Evolutionary conservation across 1,139 yeast genomes (phyloP).

Genomic region (Diutina scorzettiae): DNA sequence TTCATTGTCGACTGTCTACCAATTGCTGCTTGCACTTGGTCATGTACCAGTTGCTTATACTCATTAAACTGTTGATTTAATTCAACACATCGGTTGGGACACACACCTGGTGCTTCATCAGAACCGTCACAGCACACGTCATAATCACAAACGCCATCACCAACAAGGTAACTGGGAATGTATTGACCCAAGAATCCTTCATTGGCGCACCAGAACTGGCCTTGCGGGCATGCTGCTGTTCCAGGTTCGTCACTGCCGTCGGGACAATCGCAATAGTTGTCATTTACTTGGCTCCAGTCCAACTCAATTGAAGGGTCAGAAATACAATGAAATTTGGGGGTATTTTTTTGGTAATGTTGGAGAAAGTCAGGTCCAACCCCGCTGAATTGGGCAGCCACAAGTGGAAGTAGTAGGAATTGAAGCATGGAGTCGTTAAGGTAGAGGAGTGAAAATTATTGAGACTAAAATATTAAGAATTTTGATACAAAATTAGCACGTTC

Average conservation of each 20-base stretch:
- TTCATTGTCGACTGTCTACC: background rate
- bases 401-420: too few relatives aligned
- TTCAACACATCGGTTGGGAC: constrained; percentile 50
- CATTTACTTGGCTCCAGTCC: constrained; percentile 58
- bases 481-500: too few relatives aligned
- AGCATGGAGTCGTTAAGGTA: too few relatives aligned
- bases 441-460: too few relatives aligned
- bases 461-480: too few relatives aligned
- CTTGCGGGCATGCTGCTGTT: constrained; percentile 63
- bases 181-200: constrained; percentile 50
- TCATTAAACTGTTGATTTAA: constrained; percentile 21
- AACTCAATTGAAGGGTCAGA: constrained; percentile 50
- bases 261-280: constrained; percentile 90
- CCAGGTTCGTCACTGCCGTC: constrained; percentile 98
- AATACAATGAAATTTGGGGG: constrained; percentile 41
- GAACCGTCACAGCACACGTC: constrained; percentile 89
- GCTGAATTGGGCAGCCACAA: too few relatives aligned
- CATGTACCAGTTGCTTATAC: constrained; percentile 9
- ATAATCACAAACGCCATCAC: constrained; percentile 91
- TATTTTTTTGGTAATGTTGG: too few relatives aligned
- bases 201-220: constrained; percentile 65
- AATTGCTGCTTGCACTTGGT: background rate
- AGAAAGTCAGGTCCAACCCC: too few relatives aligned
- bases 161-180: constrained; percentile 51
- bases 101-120: constrained; percentile 50